Evolutionary conservation across 805 yeast species (phyloP).

Genomic region (Ogataea saltuana): DNA sequence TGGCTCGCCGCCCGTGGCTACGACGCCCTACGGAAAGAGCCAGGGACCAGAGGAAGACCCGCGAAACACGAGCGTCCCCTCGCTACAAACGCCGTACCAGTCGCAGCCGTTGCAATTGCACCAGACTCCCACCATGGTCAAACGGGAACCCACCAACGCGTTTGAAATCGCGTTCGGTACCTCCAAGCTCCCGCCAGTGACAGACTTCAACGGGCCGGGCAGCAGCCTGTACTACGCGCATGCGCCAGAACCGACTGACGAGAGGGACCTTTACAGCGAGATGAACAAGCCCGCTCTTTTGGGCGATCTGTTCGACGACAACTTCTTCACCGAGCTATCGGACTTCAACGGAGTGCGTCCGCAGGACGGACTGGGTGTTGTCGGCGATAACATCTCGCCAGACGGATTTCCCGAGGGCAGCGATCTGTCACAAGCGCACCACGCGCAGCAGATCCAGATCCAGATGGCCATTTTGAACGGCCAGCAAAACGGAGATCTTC

Average conservation of each 20-base stretch:
- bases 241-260: neutral
- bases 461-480: conserved; percentile 10
- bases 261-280: conserved; percentile 11
- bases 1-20: too few relatives aligned
- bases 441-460: conserved; percentile 8
- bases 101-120: conserved; percentile 17
- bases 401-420: neutral
- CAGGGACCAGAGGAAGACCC: conserved; percentile 20
- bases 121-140: conserved; percentile 17
- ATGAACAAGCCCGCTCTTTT: conserved; percentile 14
- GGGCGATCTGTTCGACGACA: conserved; percentile 36
- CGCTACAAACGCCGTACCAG: conserved; percentile 16
- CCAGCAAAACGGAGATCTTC: neutral
- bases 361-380: neutral
- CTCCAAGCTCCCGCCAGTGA: conserved; percentile 38
- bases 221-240: conserved; percentile 1
- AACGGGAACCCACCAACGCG: conserved; percentile 31
- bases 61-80: conserved; percentile 1
- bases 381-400: neutral
- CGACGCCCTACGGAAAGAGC: too few relatives aligned
- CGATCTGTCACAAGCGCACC: conserved; percentile 9
- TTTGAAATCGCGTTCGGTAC: conserved; percentile 40
- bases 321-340: conserved; percentile 34
- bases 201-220: conserved; percentile 28
- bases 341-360: conserved; percentile 25